Evolutionary conservation across 2,329 filamentous ascomycete species (phyloP).

Genomic region (Nemania diffusa): DNA sequence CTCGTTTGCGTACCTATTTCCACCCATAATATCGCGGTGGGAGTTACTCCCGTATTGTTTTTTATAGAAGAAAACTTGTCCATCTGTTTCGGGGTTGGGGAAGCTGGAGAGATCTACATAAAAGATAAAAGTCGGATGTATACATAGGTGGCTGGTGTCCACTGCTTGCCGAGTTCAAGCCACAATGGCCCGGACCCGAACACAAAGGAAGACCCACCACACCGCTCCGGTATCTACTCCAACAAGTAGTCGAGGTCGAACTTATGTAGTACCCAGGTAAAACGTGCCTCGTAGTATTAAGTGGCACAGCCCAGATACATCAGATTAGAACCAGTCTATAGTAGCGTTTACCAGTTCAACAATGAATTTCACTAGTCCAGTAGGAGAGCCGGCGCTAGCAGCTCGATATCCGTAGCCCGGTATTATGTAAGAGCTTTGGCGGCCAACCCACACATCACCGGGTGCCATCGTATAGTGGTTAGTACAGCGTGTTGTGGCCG

Average conservation of each 20-base stretch:
- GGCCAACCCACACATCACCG: background rate
- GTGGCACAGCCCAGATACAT: background rate
- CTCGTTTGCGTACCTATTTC: too few species aligned
- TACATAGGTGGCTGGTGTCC: too few species aligned
- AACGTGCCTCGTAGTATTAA: background rate
- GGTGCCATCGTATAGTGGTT: slow-evolving; percentile 23
- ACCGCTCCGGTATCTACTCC: background rate
- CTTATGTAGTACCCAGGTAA: background rate
- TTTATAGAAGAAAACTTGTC: too few species aligned
- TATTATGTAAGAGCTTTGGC: background rate
- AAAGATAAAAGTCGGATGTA: too few species aligned
- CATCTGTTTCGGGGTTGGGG: too few species aligned
- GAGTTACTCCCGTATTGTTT: too few species aligned
- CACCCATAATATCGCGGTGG: too few species aligned
- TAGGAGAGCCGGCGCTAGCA: background rate
- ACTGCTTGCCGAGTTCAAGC: too few species aligned
- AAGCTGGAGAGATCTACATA: too few species aligned
- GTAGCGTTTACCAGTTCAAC: background rate
- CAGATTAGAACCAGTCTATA: background rate
- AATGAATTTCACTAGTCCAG: background rate
- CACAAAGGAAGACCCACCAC: background rate
- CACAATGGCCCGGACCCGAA: background rate
- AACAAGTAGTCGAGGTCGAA: background rate
- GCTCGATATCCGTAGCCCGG: background rate
- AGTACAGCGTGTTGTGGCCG: slow-evolving; percentile 24